Evolutionary conservation across 1,284 basidiomycete species (phyloP).

Genomic region (Moesziomyces parantarcticus): DNA sequence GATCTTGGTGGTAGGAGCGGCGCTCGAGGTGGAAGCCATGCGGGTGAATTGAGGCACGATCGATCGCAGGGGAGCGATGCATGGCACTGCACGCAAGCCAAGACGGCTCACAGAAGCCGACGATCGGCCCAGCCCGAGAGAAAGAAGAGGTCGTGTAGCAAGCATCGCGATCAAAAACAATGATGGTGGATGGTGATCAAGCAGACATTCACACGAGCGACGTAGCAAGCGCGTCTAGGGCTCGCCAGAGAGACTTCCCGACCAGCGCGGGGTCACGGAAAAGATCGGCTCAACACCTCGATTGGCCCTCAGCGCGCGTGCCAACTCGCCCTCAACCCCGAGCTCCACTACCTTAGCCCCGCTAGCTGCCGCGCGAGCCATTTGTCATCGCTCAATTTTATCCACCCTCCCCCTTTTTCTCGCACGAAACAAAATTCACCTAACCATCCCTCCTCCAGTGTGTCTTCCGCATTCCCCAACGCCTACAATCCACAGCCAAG

Average conservation of each 20-base stretch:
- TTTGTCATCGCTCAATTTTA: slow-evolving; percentile 23
- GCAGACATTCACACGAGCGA: not conserved
- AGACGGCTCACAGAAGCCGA: slow-evolving; percentile 11
- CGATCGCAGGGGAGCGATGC: not conserved
- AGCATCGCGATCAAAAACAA: slow-evolving; percentile 13
- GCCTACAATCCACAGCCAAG: not conserved
- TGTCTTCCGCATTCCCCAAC: too few species aligned
- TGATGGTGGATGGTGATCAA: slow-evolving; percentile 4
- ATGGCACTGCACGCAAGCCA: slow-evolving; percentile 18
- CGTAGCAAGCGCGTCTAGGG: too few species aligned
- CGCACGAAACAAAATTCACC: slow-evolving; percentile 31
- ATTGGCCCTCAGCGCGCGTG: not conserved
- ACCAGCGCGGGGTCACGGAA: slow-evolving; percentile 26
- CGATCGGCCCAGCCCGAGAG: slow-evolving; percentile 10
- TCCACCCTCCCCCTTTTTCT: slow-evolving; percentile 7
- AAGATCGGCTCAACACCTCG: slow-evolving; percentile 23
- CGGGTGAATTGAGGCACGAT: not conserved
- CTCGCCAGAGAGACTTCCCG: too few species aligned
- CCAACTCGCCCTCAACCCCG: not conserved
- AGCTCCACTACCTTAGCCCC: not conserved
- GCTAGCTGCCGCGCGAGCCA: slow-evolving; percentile 12
- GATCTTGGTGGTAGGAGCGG: slow-evolving; percentile 31
- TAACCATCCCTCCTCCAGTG: not conserved
- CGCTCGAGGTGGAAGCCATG: slow-evolving; percentile 4
- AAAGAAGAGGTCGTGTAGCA: slow-evolving; percentile 29